Evolutionary conservation across 129 eudicot genomes (phyloP).

Genomic region (Ambrosia artemisiifolia): DNA sequence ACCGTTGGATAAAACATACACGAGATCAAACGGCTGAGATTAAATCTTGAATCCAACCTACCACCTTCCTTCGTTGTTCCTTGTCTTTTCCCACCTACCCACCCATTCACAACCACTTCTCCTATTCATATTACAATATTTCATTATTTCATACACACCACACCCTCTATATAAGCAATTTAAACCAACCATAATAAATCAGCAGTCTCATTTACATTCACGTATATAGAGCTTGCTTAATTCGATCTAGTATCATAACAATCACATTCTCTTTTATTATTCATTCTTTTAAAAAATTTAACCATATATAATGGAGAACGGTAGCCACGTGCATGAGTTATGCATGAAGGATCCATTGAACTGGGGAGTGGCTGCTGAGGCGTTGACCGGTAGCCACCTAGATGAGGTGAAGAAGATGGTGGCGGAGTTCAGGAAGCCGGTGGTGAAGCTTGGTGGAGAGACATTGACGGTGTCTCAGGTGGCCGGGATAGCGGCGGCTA

Average conservation of each 20-base stretch:
- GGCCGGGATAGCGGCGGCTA: conserved; percentile 49
- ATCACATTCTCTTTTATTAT: background rate
- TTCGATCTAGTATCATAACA: conserved; percentile 30
- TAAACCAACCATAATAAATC: background rate
- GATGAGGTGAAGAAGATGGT: conserved; percentile 73
- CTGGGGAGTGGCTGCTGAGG: conserved; percentile 62
- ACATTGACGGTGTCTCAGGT: conserved; percentile 60
- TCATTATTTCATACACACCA: background rate
- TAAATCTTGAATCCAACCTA: background rate
- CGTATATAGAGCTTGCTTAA: too few species aligned
- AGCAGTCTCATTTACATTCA: background rate
- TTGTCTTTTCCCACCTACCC: background rate
- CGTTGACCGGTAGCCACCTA: conserved; percentile 59
- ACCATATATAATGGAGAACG: conserved; percentile 4
- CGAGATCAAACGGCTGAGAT: background rate
- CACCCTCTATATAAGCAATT: background rate
- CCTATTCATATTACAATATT: background rate
- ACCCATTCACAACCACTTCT: background rate
- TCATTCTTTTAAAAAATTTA: background rate
- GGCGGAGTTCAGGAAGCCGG: conserved; percentile 56
- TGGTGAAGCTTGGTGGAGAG: conserved; percentile 63
- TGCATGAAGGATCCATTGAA: conserved; percentile 56
- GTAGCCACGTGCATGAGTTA: conserved; percentile 24
- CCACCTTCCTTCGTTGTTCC: background rate
- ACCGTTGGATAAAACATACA: background rate